These are phyloP conservation scores for Avena sativa DNA, from an alignment of 176 grass and related monocot genomes.

Conservation along the genomic window DNA sequence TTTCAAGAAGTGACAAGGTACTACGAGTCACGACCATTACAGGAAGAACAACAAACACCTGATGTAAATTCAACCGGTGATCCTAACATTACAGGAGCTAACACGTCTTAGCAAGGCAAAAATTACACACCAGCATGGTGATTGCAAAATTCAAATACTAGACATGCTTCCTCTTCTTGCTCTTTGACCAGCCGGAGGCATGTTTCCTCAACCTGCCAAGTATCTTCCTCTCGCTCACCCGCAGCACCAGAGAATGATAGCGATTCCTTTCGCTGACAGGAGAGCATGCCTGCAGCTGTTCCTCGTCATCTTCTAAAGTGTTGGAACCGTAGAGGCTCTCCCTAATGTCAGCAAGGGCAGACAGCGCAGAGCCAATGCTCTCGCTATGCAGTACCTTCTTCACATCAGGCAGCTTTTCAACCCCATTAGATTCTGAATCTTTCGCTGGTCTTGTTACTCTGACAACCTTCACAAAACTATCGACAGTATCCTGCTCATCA, in stretches of 20 bases:
- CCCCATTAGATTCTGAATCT: constrained; percentile 22
- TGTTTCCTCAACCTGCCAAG: constrained; percentile 63
- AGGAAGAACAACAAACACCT: not conserved
- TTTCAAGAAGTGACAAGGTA: not conserved
- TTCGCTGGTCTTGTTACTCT: constrained; percentile 38
- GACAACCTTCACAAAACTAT: constrained; percentile 59
- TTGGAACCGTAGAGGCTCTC: constrained; percentile 68
- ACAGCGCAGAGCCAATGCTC: constrained; percentile 59
- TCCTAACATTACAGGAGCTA: not conserved
- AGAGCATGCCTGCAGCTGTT: constrained; percentile 52
- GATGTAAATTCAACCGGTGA: not conserved
- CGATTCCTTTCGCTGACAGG: constrained; percentile 53
- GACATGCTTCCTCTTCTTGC: constrained; percentile 69
- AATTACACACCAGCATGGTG: not conserved
- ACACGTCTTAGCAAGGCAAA: not conserved
- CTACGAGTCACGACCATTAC: not conserved
- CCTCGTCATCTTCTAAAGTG: constrained; percentile 56
- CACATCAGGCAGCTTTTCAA: constrained; percentile 55
- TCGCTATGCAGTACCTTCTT: constrained; percentile 64
- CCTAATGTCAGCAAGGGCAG: constrained; percentile 69
- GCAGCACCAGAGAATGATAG: constrained; percentile 82
- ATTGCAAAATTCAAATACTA: constrained; percentile 4
- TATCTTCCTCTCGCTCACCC: constrained; percentile 72
- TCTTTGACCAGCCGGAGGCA: constrained; percentile 50
- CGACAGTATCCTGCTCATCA: constrained; percentile 51